A percentile compares a stretch with the other conserved stretches of the same genome.
Evolutionary conservation across 257 asterid genomes (phyloP).

Genomic region (Fraxinus americana): DNA sequence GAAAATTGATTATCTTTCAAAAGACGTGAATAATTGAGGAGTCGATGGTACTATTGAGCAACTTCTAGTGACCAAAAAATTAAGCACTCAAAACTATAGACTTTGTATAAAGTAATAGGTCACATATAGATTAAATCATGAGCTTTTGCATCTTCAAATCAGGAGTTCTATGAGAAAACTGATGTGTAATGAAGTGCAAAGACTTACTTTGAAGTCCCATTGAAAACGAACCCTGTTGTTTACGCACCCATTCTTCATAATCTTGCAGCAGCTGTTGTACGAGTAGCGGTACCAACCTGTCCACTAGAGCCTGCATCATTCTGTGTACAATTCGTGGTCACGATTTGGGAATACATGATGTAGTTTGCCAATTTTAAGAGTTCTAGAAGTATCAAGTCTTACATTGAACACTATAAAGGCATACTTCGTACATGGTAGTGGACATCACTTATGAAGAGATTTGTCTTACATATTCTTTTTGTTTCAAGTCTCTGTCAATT

Average conservation of each 20-base stretch:
- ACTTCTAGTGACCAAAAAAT: neutral
- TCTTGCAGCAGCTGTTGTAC: constrained; percentile 65
- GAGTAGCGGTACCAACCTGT: constrained; percentile 71
- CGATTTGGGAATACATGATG: neutral
- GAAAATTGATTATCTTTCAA: neutral
- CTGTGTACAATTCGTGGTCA: constrained; percentile 35
- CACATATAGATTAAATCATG: neutral
- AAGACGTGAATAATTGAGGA: neutral
- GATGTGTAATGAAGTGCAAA: neutral
- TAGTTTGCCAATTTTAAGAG: neutral
- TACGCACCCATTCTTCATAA: constrained; percentile 62
- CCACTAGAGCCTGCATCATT: constrained; percentile 81
- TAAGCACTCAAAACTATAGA: neutral
- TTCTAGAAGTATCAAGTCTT: neutral
- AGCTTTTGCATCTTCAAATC: neutral
- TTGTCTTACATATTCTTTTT: too few species aligned
- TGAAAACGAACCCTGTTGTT: constrained; percentile 25
- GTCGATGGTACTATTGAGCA: neutral
- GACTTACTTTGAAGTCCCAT: neutral
- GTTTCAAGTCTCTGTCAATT: neutral
- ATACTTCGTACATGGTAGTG: neutral
- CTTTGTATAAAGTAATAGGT: neutral
- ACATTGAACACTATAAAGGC: neutral
- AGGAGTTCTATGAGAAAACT: neutral
- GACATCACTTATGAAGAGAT: neutral